Evolutionary conservation across 305 asterid genomes (phyloP), one percentile per base, ranked within the genome.

Genomic region (Solanum aculeatissimum): DNA sequence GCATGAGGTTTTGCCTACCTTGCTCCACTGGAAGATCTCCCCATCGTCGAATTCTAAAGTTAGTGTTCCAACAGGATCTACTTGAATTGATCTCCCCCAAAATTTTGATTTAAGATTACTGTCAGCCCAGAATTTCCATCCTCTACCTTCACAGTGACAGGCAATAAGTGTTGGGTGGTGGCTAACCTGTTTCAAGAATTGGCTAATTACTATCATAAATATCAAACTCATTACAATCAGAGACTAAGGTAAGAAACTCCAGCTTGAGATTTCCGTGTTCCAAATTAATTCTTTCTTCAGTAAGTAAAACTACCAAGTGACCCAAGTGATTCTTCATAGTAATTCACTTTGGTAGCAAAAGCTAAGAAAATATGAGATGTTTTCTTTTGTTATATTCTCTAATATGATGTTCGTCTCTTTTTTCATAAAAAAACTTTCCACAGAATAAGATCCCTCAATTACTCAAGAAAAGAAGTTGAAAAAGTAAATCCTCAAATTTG

Each of bases 91-190:
- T 90, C 96, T 87, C 27, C 99, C 99, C 98, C 99, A 95, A 86
- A 96, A 96, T 88, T 94, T 96, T 51, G 97, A 92, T 86, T 93
- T 96, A 68, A 96, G 90, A 88, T 96, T 95, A 82, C 93, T 93
- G 85, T 96, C 98, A 62, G 93, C 92, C 95, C 93, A 93, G 90
- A 96, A 93, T 88, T 90, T 95, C 99, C 99, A 95, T 69, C 98
- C 99, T 90, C 88, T 91, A 87, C 99, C 99, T 90, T 95, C 97
- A 89, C 97, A 92, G 89, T 95, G 98, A 87, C 98, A 94, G 84
- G 98, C 99, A 87, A 96, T 92, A 87, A 94, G 88, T 53, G 97
- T 96, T 21, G 99, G 99, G 90, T 96, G 99, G 92, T 96, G 99
- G 88, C 98, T 95, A 68, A 96, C 99, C 99, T 96, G 91, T 86